These are phyloP conservation scores for Lycium barbarum DNA, from an alignment of 257 asterid species.

Conservation along the genomic window DNA sequence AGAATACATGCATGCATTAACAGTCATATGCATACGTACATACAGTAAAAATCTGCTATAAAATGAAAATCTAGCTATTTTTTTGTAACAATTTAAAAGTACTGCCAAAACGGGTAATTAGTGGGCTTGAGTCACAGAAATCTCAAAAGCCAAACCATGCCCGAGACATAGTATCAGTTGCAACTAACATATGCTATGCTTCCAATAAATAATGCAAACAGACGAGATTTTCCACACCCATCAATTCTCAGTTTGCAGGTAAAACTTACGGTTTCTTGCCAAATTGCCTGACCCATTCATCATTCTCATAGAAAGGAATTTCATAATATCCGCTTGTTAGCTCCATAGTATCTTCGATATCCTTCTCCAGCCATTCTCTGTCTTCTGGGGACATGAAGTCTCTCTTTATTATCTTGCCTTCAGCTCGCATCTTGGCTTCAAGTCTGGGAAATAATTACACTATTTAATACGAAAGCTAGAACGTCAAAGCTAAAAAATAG, in stretches of 20 bases:
- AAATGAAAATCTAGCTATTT: too few relatives aligned
- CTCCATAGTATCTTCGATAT: slow-evolving; percentile 80
- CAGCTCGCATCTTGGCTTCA: slow-evolving; percentile 92
- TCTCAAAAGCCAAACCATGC: slow-evolving; percentile 14
- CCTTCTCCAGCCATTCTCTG: slow-evolving; percentile 94
- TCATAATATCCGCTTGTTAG: slow-evolving; percentile 63
- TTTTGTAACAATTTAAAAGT: too few relatives aligned
- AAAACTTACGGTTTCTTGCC: slow-evolving; percentile 89
- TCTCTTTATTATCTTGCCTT: slow-evolving; percentile 78
- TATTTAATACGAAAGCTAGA: not conserved
- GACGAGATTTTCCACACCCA: not conserved
- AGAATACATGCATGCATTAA: too few relatives aligned
- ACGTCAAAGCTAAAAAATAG: not conserved
- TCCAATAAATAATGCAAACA: not conserved
- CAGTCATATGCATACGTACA: too few relatives aligned
- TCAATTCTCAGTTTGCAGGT: slow-evolving; percentile 28
- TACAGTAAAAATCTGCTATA: too few relatives aligned
- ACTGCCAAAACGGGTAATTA: too few relatives aligned
- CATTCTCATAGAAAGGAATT: slow-evolving; percentile 86
- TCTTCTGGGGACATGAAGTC: slow-evolving; percentile 97
- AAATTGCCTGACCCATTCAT: slow-evolving; percentile 71
- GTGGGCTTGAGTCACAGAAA: too few relatives aligned
- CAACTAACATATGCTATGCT: not conserved
- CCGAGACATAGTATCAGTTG: not conserved
- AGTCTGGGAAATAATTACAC: slow-evolving; percentile 56